Percentiles rank a stretch among this genome's conserved stretches.
Conservation (phyloP, 1,284 basidiomycete genomes). For the Microbotryum silenes-acaulis region DNA sequence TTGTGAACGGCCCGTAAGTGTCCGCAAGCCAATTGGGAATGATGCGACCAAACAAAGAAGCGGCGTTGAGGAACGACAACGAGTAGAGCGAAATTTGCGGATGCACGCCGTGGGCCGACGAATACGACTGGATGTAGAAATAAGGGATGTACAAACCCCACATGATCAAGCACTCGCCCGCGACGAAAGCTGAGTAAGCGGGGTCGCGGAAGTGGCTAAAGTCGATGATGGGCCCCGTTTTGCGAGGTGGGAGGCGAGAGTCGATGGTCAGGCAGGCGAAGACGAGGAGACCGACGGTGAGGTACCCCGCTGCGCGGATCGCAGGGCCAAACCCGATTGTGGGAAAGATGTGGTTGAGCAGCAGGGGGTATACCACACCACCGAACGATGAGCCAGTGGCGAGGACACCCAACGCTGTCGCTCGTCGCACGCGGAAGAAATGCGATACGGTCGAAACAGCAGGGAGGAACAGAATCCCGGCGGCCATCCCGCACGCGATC, state of each 20-base stretch:
- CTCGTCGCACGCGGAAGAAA: slow-evolving; percentile 30
- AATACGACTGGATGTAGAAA: slow-evolving; percentile 31
- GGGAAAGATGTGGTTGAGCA: slow-evolving; percentile 21
- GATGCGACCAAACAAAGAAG: slow-evolving; percentile 31
- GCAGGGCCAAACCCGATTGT: slow-evolving; percentile 20
- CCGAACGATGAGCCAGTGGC: slow-evolving; percentile 31
- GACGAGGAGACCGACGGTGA: slow-evolving; percentile 27
- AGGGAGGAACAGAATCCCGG: slow-evolving; percentile 31
- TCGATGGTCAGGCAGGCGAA: slow-evolving; percentile 24
- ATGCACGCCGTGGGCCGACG: slow-evolving; percentile 31
- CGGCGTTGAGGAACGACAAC: slow-evolving; percentile 34
- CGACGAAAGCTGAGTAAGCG: slow-evolving; percentile 31
- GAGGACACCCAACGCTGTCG: slow-evolving; percentile 31
- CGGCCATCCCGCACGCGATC: slow-evolving; percentile 25
- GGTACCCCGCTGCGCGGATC: slow-evolving; percentile 18
- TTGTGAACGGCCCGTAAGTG: slow-evolving; percentile 32
- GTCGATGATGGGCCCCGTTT: slow-evolving; percentile 24
- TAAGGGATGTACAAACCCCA: slow-evolving; percentile 31
- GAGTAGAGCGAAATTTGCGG: slow-evolving; percentile 30
- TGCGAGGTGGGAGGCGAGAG: slow-evolving; percentile 30
- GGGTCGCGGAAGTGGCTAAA: slow-evolving; percentile 25
- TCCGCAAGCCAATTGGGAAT: slow-evolving; percentile 33
- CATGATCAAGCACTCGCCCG: slow-evolving; percentile 34
- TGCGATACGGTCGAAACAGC: slow-evolving; percentile 32
- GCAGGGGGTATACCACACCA: slow-evolving; percentile 23